Evolutionary conservation across 2,329 filamentous ascomycete genomes (phyloP), one percentile per base, ranked within the genome.

Genomic region (Colletotrichum neosansevieriae): DNA sequence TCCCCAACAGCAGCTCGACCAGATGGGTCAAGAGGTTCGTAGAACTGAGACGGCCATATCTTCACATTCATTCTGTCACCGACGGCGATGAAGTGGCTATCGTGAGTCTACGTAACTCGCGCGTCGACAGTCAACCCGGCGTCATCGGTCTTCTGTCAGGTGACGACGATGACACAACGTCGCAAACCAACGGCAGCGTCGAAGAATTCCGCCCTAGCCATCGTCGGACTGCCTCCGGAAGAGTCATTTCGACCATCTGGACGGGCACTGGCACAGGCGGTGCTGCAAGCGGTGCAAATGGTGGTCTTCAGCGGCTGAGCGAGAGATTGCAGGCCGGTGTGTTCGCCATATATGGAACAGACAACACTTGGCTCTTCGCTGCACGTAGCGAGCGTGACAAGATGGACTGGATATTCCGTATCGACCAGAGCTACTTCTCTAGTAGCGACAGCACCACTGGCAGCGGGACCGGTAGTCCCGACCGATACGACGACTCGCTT

Each of bases 341-440:
- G 45, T 99, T 97, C 85, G 96, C 96, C 12, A 89, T 99, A 58
- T 99, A 98, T 76, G 95, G 93, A 47, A 93, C 92, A 68, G 92
- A 96, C 78, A 98, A 98, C 79, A 97, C 94, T 36, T 99, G 94
- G 88, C 85, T 99, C 45, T 98, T 99, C 79, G 93, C 94, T 13
- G 93, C 94, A 24, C 87, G 94, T 67, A 95, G 90, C 74, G 95
- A 98, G 82, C 87, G 91, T 56, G 94, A 98, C 79, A 97, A 98
- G 84, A 91, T 94, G 73, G 96, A 98, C 78, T 99, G 96, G 96
- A 97, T 99, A 73, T 88, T 97, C 79, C 91, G 92, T 75, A 94
- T 99, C 73, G 96, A 99, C 79, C 92, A 97, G 83, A 93, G 91
- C 58, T 89, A 86, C 72, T 79, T 86, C 74, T 83, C 85, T 40